These are phyloP conservation scores for Lycium barbarum DNA, from an alignment of 257 asterid genomes.

Conservation along the genomic window DNA sequence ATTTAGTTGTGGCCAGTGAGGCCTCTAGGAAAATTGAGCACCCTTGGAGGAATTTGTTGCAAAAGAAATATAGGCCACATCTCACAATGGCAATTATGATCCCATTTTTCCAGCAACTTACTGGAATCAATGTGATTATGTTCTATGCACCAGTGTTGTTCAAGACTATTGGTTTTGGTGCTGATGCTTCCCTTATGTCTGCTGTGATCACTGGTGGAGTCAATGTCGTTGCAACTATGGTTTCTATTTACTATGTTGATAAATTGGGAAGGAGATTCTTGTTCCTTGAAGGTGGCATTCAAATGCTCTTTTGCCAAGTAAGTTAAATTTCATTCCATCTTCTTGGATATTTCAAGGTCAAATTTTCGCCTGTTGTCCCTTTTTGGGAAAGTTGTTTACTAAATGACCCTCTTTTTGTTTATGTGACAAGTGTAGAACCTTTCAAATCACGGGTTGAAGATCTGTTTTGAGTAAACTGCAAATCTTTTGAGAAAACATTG, in stretches of 20 bases:
- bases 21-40: slow-evolving; percentile 62
- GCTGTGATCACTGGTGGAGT: slow-evolving; percentile 60
- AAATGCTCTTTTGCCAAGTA: slow-evolving; percentile 79
- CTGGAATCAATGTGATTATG: slow-evolving; percentile 82
- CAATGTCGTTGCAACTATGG: slow-evolving; percentile 56
- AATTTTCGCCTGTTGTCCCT: background rate
- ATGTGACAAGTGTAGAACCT: no score
- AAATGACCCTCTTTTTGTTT: no score
- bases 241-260: slow-evolving; percentile 74
- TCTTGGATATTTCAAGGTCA: background rate
- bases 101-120: slow-evolving; percentile 82
- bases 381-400: background rate
- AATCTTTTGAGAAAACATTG: background rate
- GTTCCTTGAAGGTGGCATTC: slow-evolving; percentile 71
- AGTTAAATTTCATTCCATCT: background rate
- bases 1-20: slow-evolving; percentile 72
- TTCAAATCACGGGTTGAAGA: no score
- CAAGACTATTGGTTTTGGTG: slow-evolving; percentile 68
- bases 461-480: background rate
- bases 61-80: slow-evolving; percentile 74
- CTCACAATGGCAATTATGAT: slow-evolving; percentile 73
- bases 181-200: slow-evolving; percentile 60
- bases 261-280: slow-evolving; percentile 78
- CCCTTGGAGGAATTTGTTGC: slow-evolving; percentile 75
- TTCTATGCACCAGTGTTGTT: slow-evolving; percentile 87